Conservation (phyloP, 805 yeast species). For the Citeromyces matritensis region DNA sequence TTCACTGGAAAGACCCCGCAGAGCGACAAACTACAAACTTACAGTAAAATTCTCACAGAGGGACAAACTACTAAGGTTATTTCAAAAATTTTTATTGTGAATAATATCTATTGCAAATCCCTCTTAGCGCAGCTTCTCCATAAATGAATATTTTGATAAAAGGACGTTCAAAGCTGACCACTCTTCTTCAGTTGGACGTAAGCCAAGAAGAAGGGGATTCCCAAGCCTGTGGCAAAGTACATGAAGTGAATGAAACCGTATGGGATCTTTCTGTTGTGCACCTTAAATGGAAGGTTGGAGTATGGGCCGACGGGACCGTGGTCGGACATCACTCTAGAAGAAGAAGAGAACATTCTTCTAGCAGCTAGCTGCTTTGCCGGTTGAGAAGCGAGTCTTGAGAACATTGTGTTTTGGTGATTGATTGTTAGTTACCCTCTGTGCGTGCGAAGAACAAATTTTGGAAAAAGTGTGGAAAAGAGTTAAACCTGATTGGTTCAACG, state of each 20-base stretch:
- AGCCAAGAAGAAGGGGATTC: constrained; percentile 66
- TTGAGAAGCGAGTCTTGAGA: constrained; percentile 13
- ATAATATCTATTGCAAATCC: no score
- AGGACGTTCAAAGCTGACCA: constrained; percentile 31
- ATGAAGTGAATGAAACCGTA: constrained; percentile 73
- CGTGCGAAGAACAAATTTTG: not conserved
- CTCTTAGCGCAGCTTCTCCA: no score
- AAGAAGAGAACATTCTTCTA: constrained; percentile 38
- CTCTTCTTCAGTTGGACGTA: constrained; percentile 81
- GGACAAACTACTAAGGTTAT: no score
- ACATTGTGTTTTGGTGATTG: constrained; percentile 7
- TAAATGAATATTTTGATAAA: not conserved
- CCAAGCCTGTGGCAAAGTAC: constrained; percentile 50
- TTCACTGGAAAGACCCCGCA: no score
- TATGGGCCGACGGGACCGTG: constrained; percentile 75
- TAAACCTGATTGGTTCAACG: constrained; percentile 5
- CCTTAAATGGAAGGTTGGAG: constrained; percentile 88
- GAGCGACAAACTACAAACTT: no score
- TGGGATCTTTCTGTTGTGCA: constrained; percentile 86
- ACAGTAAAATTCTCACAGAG: no score
- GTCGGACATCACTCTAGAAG: constrained; percentile 22
- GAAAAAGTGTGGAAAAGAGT: constrained; percentile 2
- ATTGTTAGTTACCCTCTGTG: not conserved
- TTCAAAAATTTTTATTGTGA: no score
- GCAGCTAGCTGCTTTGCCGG: constrained; percentile 6